Evolutionary conservation across 257 asterid species (phyloP), one percentile per base, ranked within the genome.

Genomic region (Solanum acaule): DNA sequence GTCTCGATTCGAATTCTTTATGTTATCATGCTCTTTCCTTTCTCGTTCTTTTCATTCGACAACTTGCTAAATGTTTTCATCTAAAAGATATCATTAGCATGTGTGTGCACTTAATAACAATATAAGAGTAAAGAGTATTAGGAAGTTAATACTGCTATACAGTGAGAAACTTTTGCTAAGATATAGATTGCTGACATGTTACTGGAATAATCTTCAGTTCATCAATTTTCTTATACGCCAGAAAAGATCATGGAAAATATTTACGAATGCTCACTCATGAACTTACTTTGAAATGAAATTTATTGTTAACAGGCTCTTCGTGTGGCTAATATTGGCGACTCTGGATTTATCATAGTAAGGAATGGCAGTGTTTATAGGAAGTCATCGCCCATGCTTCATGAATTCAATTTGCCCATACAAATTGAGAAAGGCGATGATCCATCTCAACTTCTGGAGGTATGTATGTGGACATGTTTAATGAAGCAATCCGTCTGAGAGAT

Each of bases 271-370:
- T 77, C 59, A 11, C 13, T 8, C 16, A 25, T 13, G 77, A 18
- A 8, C 86, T n/a, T 82, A 46, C 76, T 67, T 71, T 72, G 61
- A 79, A 13, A 46, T 31, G 71, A 16, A 33, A 35, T 12, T 52
- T 44, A 18, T 27, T 89, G 63, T 84, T 75, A 79, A 46, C 94
- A 96, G 98, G 96, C 91, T 88, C 94, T 97, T 89, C 93, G 90
- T 10, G 95, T 93, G 86, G 98, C 93, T 46, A 96, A 94, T 91
- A 88, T 97, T 88, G 99, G 99, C 84, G 96, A 96, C 93, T 93
- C 98, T 10, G 98, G 98, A 77, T 95, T 96, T 89, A 87, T 96
- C 34, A 35, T 95, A 83, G 88, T 96, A 88, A 93, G 98, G 70
- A 88, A 96, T 37, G 95, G 96, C 29, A 88, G 89, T 46, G 90